phyloP scores from a whole-genome alignment of 2,329 filamentous ascomycete genomes.

The Zymoseptoria crescenta region DNA sequence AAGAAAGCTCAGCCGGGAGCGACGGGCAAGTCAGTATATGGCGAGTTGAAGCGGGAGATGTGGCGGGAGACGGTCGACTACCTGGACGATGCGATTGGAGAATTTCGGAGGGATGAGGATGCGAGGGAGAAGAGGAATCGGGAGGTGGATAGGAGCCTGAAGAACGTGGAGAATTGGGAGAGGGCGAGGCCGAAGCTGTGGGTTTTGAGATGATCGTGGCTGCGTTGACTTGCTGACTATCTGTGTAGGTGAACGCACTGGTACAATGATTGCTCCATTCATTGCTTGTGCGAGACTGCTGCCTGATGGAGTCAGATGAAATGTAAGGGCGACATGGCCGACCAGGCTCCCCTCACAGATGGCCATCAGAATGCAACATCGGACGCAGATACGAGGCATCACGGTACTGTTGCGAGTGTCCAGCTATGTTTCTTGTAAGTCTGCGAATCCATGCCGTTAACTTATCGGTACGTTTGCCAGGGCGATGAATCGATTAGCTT shows the following conservation, averaged over 20 bases:
- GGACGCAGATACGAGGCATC: neutral
- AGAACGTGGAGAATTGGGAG: constrained; percentile 25
- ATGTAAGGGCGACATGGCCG: neutral
- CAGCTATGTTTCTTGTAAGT: neutral
- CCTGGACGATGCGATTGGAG: constrained; percentile 46
- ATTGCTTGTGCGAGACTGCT: neutral
- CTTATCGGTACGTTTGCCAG: neutral
- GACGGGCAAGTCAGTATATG: constrained; percentile 56
- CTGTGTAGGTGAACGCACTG: neutral
- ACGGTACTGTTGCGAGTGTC: neutral
- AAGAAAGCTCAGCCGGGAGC: constrained; percentile 44
- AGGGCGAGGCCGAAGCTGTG: constrained; percentile 23
- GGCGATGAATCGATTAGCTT: neutral
- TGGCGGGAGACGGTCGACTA: constrained; percentile 57
- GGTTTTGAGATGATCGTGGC: neutral
- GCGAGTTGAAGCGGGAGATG: constrained; percentile 66
- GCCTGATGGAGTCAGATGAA: neutral
- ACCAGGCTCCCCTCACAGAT: neutral
- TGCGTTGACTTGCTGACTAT: neutral
- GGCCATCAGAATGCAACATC: neutral
- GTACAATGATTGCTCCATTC: neutral
- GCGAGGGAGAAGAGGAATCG: constrained; percentile 38
- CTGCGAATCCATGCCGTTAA: neutral
- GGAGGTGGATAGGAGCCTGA: constrained; percentile 13
- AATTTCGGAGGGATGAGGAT: constrained; percentile 40